phyloP scores from a whole-genome alignment of 2,329 filamentous ascomycete genomes.

The Pseudogymnoascus sp. region DNA sequence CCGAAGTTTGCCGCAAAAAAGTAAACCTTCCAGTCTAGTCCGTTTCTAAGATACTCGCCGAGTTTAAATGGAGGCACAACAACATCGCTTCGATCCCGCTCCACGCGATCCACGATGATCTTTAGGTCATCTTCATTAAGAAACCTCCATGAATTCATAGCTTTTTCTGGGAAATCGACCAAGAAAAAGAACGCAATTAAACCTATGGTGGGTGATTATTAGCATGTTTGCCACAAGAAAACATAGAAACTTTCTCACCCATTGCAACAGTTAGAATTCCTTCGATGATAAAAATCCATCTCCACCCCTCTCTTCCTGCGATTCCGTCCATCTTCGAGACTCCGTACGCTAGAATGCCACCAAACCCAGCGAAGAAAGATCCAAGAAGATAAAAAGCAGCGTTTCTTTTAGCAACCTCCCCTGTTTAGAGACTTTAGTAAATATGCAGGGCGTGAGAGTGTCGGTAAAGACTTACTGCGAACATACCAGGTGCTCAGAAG shows the following conservation, averaged over 20 bases:
- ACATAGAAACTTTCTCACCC: background rate
- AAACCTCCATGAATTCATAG: conserved; percentile 36
- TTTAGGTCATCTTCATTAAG: conserved; percentile 39
- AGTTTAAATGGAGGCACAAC: conserved; percentile 37
- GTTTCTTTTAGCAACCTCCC: conserved; percentile 21
- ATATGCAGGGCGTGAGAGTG: background rate
- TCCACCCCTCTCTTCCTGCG: conserved; percentile 44
- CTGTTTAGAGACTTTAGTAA: background rate
- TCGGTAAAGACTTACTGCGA: conserved; percentile 10
- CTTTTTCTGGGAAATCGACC: conserved; percentile 52
- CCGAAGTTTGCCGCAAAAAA: conserved; percentile 50
- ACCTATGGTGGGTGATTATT: background rate
- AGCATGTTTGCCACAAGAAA: background rate
- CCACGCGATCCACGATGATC: conserved; percentile 43
- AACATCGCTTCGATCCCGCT: conserved; percentile 47
- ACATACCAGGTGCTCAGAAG: conserved; percentile 27
- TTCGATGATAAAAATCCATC: conserved; percentile 44
- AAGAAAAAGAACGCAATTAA: conserved; percentile 45
- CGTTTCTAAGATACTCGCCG: conserved; percentile 36
- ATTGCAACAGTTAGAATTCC: background rate
- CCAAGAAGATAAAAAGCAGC: conserved; percentile 42
- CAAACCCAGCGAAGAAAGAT: conserved; percentile 42
- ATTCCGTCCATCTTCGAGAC: conserved; percentile 42
- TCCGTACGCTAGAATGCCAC: conserved; percentile 43
- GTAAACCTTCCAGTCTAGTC: conserved; percentile 49